Percentiles rank a stretch among this genome's conserved stretches.
phyloP scores from a whole-genome alignment of 768 basidiomycete species.

The Serpula lacrymans region DNA sequence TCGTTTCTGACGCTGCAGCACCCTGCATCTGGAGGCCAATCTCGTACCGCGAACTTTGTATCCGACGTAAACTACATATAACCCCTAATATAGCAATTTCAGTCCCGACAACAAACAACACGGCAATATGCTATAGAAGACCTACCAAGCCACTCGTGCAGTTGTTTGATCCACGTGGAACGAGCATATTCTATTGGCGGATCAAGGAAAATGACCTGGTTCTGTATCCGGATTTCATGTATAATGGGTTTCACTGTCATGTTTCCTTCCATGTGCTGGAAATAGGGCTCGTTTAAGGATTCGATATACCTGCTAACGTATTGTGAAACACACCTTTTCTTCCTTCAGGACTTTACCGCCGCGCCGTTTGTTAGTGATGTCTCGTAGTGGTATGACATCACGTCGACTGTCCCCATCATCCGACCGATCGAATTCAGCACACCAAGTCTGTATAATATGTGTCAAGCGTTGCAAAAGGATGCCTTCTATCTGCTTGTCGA shows the following conservation, averaged over 20 bases:
- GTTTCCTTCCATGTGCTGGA: constrained; percentile 65
- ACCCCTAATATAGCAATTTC: constrained; percentile 48
- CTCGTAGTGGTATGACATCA: constrained; percentile 47
- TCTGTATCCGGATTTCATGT: constrained; percentile 96
- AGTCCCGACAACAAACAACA: neutral
- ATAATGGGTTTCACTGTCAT: constrained; percentile 83
- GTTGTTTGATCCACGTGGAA: constrained; percentile 81
- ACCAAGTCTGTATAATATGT: constrained; percentile 84
- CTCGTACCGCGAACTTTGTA: constrained; percentile 96
- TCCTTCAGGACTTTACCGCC: constrained; percentile 71
- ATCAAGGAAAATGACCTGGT: constrained; percentile 98
- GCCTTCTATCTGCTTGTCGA: constrained; percentile 79
- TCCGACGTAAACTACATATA: constrained; percentile 80
- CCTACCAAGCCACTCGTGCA: constrained; percentile 86
- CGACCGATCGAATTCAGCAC: constrained; percentile 73
- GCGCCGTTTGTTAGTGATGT: constrained; percentile 61
- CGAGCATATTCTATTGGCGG: constrained; percentile 96
- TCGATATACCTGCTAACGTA: neutral
- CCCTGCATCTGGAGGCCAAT: constrained; percentile 92
- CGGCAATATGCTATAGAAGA: neutral
- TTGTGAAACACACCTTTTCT: constrained; percentile 57
- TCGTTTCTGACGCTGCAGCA: constrained; percentile 58
- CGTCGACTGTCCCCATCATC: constrained; percentile 67
- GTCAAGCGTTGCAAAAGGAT: constrained; percentile 74
- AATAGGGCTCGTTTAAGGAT: neutral